phyloP scores from a whole-genome alignment of 495 filamentous ascomycete species.

The Parathielavia hyrcaniae region DNA sequence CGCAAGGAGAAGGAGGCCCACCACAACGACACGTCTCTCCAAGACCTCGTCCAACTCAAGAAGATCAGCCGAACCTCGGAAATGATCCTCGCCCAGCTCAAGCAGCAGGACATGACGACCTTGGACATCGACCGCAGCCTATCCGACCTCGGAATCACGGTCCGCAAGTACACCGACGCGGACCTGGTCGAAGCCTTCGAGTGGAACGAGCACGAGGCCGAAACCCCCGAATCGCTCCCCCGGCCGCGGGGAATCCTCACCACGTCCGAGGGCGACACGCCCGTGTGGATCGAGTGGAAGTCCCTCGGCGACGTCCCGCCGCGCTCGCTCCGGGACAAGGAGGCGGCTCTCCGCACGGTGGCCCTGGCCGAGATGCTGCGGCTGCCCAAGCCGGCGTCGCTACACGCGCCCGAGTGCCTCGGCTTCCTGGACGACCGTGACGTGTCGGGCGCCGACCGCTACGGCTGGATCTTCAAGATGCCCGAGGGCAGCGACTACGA shows the following conservation, averaged over 20 bases:
- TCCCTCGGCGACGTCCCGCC: constrained; percentile 13
- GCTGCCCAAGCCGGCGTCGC: constrained; percentile 25
- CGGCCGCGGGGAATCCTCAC: constrained; percentile 23
- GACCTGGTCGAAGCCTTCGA: constrained; percentile 12
- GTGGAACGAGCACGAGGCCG: constrained; percentile 17
- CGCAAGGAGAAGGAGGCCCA: constrained; percentile 9
- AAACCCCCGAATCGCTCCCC: constrained; percentile 10
- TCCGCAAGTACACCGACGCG: constrained; percentile 12
- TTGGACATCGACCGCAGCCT: constrained; percentile 1
- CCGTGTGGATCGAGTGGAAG: constrained; percentile 36
- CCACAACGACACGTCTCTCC: constrained; percentile 25
- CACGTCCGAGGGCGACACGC: constrained; percentile 12
- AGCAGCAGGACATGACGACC: not conserved
- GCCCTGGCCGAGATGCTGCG: constrained; percentile 32
- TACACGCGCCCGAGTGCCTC: constrained; percentile 27
- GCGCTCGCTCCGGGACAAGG: constrained; percentile 19
- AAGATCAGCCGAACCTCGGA: constrained; percentile 27
- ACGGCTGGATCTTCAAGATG: constrained; percentile 30
- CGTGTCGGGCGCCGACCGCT: constrained; percentile 13
- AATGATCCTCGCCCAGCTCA: constrained; percentile 23
- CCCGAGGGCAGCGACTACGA: constrained; percentile 20
- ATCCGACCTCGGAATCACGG: constrained; percentile 14
- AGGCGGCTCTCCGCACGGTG: constrained; percentile 24
- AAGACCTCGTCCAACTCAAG: constrained; percentile 30
- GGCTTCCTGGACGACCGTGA: constrained; percentile 32